A percentile compares a stretch with the other conserved stretches of the same genome.
Evolutionary conservation across 768 basidiomycete species (phyloP).

Genomic region (Kockovaella imperatae): DNA sequence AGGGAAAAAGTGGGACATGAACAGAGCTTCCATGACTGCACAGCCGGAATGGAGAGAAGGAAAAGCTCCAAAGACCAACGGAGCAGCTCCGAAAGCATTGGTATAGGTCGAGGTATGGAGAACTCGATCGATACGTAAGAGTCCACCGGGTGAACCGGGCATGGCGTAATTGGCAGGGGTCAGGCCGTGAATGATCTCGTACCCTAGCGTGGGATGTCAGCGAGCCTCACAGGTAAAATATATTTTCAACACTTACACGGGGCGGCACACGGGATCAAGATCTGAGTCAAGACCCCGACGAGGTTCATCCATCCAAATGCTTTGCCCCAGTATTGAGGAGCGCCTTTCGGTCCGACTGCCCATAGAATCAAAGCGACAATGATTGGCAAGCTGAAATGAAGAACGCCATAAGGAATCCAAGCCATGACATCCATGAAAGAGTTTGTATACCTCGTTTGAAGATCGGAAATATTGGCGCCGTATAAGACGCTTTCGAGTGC

Average conservation of each 20-base stretch:
- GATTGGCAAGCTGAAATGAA: conserved; percentile 82
- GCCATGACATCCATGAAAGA: conserved; percentile 85
- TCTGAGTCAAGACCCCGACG: conserved; percentile 75
- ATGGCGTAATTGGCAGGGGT: conserved; percentile 89
- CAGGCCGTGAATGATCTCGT: conserved; percentile 91
- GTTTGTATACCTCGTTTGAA: conserved; percentile 89
- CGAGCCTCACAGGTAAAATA: conserved; percentile 28
- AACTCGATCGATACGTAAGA: conserved; percentile 82
- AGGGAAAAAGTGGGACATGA: conserved; percentile 92
- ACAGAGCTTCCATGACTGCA: conserved; percentile 85
- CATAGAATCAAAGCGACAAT: conserved; percentile 76
- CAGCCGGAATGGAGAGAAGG: conserved; percentile 85
- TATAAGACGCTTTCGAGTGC: conserved; percentile 91
- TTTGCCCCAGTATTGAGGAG: conserved; percentile 72
- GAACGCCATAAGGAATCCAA: conserved; percentile 94
- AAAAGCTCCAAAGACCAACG: conserved; percentile 94
- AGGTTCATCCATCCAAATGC: conserved; percentile 92
- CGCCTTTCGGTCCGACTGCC: conserved; percentile 76
- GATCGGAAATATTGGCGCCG: conserved; percentile 95
- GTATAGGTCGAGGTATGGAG: conserved; percentile 72
- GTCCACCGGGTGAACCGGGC: conserved; percentile 85
- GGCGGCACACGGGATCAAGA: conserved; percentile 82
- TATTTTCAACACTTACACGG: conserved; percentile 51
- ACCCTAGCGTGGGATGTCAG: conserved; percentile 52
- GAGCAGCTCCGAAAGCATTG: conserved; percentile 71